Percentiles rank a stretch among this genome's conserved stretches.
Evolutionary conservation across 1,284 basidiomycete genomes (phyloP).

Genomic region (Tausonia pullulans): DNA sequence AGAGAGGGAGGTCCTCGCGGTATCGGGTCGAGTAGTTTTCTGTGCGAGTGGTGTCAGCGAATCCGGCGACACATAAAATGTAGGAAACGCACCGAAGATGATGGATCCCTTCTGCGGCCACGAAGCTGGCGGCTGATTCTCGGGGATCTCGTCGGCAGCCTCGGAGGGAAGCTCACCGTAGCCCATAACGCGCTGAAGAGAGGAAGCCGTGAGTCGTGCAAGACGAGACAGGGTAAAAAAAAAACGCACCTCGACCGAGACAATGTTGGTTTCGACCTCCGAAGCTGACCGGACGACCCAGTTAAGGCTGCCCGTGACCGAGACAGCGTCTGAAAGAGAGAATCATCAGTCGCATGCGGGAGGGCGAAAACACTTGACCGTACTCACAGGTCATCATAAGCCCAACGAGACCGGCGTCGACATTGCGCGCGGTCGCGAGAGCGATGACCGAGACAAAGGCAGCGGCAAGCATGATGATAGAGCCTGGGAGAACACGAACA

Average conservation of each 20-base stretch:
- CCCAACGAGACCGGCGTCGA: constrained; percentile 86
- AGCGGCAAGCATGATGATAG: constrained; percentile 65
- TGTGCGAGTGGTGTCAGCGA: neutral
- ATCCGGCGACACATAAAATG: neutral
- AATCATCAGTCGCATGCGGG: constrained; percentile 29
- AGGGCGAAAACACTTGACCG: constrained; percentile 28
- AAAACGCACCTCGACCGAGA: constrained; percentile 54
- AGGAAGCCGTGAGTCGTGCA: neutral
- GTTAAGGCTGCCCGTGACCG: constrained; percentile 41
- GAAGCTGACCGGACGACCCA: constrained; percentile 84
- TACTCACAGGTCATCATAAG: constrained; percentile 71
- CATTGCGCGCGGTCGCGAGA: constrained; percentile 51
- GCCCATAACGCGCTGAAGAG: neutral
- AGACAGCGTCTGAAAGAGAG: neutral
- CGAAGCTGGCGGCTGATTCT: constrained; percentile 44
- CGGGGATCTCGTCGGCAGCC: constrained; percentile 60
- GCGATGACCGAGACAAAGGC: constrained; percentile 55
- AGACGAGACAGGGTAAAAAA: neutral
- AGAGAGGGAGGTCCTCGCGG: constrained; percentile 64
- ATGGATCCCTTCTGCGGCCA: constrained; percentile 74
- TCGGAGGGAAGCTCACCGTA: constrained; percentile 53
- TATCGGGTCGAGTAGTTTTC: constrained; percentile 66
- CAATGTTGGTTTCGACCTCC: constrained; percentile 89
- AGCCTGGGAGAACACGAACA: constrained; percentile 20
- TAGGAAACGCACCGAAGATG: neutral